Conservation (phyloP, 257 asterid species). For the Echites panduratus region DNA sequence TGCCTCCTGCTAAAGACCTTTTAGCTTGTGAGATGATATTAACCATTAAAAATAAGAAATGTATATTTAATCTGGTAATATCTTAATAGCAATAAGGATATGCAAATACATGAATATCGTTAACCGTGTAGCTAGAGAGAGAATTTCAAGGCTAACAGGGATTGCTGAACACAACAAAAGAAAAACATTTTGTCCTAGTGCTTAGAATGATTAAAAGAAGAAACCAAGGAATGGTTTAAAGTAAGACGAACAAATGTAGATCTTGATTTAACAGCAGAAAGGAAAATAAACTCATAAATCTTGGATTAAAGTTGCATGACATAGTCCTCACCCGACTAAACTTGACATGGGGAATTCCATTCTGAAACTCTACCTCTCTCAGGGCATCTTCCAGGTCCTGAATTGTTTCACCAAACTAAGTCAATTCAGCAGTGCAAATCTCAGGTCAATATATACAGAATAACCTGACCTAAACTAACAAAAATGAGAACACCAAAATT, state of each 20-base stretch:
- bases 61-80: background rate
- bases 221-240: background rate
- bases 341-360: constrained; percentile 74
- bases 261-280: background rate
- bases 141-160: background rate
- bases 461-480: background rate
- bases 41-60: background rate
- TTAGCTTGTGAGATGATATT: background rate
- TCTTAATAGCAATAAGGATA: background rate
- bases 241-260: background rate
- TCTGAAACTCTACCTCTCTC: constrained; percentile 56
- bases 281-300: background rate
- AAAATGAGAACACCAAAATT: no score
- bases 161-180: background rate
- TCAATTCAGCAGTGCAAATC: background rate
- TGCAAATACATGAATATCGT: background rate
- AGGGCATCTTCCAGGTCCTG: constrained; percentile 84
- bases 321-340: constrained; percentile 76
- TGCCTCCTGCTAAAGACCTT: background rate
- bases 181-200: background rate
- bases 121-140: background rate
- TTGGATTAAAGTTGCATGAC: background rate
- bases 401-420: constrained; percentile 17
- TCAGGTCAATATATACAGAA: background rate
- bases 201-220: background rate